Evolutionary conservation across 805 yeast genomes (phyloP), one percentile per base, ranked within the genome.

Genomic region (Candida montana): DNA sequence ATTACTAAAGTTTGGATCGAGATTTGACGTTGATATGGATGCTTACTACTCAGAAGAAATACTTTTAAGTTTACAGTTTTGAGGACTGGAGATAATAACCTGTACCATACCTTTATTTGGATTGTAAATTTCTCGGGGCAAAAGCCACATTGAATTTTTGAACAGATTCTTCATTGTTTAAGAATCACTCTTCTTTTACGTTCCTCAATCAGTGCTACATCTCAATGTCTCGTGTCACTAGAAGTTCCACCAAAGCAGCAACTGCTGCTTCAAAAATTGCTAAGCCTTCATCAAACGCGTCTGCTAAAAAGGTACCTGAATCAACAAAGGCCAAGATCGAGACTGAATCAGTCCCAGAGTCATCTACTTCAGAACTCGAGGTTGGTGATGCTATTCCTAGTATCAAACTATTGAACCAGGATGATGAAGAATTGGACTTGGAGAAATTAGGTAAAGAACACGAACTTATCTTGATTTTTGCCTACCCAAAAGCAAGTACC

Each of bases 401-500:
- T 44, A 50, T 88, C 34, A 68, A 70, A 1, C 65, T 89, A 32
- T 49, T 67, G 40, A 79, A 86, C 55, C 91, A 91, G 61, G 82
- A 83, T 48, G 88, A 75, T n/a, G 68, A 77, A 29, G 74, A 71
- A 28, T 72, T 83, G 16, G 69, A 75, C 29, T 55, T 83, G 47
- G 67, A 62, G 17, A 62, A 68, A 4, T 52, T 69, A 38, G 68
- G 67, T 8, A 49, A 53, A 16, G 62, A 62, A 8, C 67, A 74
- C 29, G 62, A 67, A 16, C 63, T 77, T 12, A 70, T 80, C 23
- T 67, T 80, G 17, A 65, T 78, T 20, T 78, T 81, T 62, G 84
- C 95, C 16, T 91, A 90, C 58, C 98, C 98, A 40, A 82, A 74
- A 57, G 98, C 98, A 0, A 79, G 83, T 20, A 91, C 98, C 1